Percentiles rank a stretch among this genome's conserved stretches.
phyloP scores from a whole-genome alignment of 768 basidiomycete genomes.

The Rhodosporidiobolus sp. region DNA sequence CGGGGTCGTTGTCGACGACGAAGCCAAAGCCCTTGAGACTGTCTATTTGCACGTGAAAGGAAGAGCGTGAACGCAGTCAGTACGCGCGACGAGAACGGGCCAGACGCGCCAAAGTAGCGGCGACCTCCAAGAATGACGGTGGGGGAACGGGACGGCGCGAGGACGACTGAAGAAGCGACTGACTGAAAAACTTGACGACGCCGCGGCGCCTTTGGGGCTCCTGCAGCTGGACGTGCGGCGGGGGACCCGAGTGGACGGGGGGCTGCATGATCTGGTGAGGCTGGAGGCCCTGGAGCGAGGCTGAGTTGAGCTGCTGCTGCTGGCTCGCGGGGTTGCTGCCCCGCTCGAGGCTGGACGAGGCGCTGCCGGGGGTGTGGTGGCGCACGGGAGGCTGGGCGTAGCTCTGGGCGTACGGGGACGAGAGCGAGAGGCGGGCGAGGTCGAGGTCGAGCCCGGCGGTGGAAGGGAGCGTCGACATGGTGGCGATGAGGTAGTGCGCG shows the following conservation, averaged over 20 bases:
- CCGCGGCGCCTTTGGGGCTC: slow-evolving; percentile 36
- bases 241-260: slow-evolving; percentile 28
- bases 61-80: not conserved
- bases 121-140: too few species aligned
- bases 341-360: not conserved
- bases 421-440: slow-evolving; percentile 14
- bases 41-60: slow-evolving; percentile 10
- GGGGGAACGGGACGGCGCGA: too few species aligned
- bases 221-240: slow-evolving; percentile 31
- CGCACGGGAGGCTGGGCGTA: not conserved
- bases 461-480: not conserved
- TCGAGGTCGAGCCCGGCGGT: slow-evolving; percentile 8
- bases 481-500: not conserved
- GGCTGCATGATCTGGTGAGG: slow-evolving; percentile 39
- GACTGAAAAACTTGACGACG: slow-evolving; percentile 39
- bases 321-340: not conserved
- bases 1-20: slow-evolving; percentile 43
- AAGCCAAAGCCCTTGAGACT: slow-evolving; percentile 44
- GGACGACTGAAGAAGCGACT: not conserved
- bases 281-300: slow-evolving; percentile 8
- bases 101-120: not conserved
- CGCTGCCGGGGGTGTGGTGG: not conserved
- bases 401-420: not conserved
- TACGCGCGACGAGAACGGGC: not conserved
- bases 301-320: too few species aligned